Evolutionary conservation across 208 protist species (phyloP).

Genomic region (Kentomonas sorsogonicus): DNA sequence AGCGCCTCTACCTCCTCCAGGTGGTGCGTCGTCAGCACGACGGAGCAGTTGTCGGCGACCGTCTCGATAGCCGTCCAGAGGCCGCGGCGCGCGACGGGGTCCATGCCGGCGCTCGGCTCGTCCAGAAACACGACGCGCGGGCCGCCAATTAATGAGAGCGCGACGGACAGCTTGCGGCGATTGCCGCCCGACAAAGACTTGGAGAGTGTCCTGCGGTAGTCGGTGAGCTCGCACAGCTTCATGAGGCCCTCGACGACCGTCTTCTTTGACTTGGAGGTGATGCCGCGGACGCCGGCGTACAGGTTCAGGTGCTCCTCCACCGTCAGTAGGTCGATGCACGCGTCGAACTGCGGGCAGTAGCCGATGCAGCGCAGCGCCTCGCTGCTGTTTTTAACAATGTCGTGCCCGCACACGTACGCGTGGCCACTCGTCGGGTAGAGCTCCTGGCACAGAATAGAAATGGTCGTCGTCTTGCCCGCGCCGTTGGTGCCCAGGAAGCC

Average conservation of each 20-base stretch:
- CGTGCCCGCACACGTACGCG: constrained; percentile 37
- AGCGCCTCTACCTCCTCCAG: constrained; percentile 91
- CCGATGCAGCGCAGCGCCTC: constrained; percentile 62
- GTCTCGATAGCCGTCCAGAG: constrained; percentile 75
- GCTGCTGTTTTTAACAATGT: constrained; percentile 31
- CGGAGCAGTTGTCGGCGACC: constrained; percentile 54
- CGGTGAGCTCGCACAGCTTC: constrained; percentile 32
- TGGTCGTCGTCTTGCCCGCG: constrained; percentile 81
- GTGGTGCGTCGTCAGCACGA: constrained; percentile 90
- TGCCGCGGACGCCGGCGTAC: constrained; percentile 62
- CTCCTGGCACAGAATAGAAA: constrained; percentile 77
- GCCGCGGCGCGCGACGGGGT: constrained; percentile 66
- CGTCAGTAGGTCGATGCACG: constrained; percentile 82
- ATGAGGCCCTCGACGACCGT: constrained; percentile 30
- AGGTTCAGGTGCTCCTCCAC: constrained; percentile 87
- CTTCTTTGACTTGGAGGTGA: constrained; percentile 12
- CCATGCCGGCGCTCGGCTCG: constrained; percentile 88
- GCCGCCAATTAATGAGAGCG: constrained; percentile 79
- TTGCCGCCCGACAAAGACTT: constrained; percentile 71
- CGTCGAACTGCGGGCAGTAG: constrained; percentile 93
- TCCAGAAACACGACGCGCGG: constrained; percentile 73
- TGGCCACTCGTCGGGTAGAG: constrained; percentile 56
- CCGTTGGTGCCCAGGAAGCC: constrained; percentile 88
- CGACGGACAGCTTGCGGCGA: constrained; percentile 75
- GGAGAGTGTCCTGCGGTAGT: constrained; percentile 28